A percentile compares a stretch with the other conserved stretches of the same genome.
Conservation (phyloP, 345 rosid genomes). For the Salix purpurea region DNA sequence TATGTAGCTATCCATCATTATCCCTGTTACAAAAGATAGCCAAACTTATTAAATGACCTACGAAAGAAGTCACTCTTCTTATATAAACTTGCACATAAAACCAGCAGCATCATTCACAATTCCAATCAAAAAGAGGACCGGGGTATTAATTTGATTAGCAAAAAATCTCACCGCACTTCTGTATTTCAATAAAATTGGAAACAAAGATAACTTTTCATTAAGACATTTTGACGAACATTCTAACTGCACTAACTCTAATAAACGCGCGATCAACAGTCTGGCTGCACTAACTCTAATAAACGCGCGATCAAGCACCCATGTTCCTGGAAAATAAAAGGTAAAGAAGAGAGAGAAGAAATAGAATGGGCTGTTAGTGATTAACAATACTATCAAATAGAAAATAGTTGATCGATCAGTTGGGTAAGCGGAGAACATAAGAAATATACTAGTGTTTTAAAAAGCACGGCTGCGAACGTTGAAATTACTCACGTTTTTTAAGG, state of each 20-base stretch:
- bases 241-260: not conserved
- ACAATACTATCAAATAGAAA: not conserved
- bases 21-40: not conserved
- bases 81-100: not conserved
- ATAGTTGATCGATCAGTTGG: not conserved
- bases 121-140: not conserved
- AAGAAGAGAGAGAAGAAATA: not conserved
- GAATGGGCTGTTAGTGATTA: not conserved
- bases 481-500: no score
- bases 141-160: not conserved
- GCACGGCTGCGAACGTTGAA: no score
- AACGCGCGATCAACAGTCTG: not conserved
- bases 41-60: not conserved
- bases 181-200: not conserved
- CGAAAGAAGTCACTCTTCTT: not conserved
- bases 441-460: not conserved
- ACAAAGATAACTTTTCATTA: not conserved
- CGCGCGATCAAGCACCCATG: no score
- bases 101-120: not conserved
- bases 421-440: not conserved
- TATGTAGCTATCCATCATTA: slow-evolving; percentile 41
- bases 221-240: not conserved
- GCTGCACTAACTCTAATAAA: not conserved
- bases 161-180: not conserved
- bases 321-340: no score